A percentile compares a stretch with the other conserved stretches of the same genome.
phyloP scores from a whole-genome alignment of 306 rosid species.

The Boehmeria nivea region DNA sequence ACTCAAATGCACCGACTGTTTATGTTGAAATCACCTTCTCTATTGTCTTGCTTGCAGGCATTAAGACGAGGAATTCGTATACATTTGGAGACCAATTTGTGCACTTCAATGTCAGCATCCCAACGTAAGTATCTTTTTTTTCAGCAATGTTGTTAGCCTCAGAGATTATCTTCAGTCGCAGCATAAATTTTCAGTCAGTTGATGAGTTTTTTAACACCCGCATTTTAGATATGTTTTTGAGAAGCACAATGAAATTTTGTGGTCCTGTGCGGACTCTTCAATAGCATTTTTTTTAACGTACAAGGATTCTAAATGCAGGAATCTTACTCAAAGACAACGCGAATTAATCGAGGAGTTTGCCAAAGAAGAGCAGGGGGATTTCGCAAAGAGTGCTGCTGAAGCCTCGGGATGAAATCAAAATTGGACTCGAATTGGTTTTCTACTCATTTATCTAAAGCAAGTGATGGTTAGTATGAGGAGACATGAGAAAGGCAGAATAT shows the following conservation, averaged over 20 bases:
- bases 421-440: not conserved
- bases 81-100: constrained; percentile 81
- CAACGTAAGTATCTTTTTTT: constrained; percentile 36
- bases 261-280: too few relatives aligned
- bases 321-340: constrained; percentile 64
- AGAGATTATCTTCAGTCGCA: not conserved
- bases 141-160: not conserved
- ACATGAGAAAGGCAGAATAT: not conserved
- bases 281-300: not conserved
- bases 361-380: constrained; percentile 41
- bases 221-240: not conserved
- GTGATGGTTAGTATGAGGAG: not conserved
- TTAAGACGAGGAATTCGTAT: constrained; percentile 55
- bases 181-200: not conserved
- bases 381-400: constrained; percentile 16
- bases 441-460: not conserved
- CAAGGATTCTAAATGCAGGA: constrained; percentile 41
- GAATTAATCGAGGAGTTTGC: constrained; percentile 81
- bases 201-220: too few relatives aligned
- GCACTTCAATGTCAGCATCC: constrained; percentile 83
- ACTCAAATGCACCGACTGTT: not conserved
- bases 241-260: not conserved
- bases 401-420: constrained; percentile 39
- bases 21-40: not conserved
- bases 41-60: constrained; percentile 39